A percentile compares a stretch with the other conserved stretches of the same genome.
These are phyloP conservation scores for Amylostereum chailletii DNA, from an alignment of 1,284 basidiomycete species.

Conservation along the genomic window DNA sequence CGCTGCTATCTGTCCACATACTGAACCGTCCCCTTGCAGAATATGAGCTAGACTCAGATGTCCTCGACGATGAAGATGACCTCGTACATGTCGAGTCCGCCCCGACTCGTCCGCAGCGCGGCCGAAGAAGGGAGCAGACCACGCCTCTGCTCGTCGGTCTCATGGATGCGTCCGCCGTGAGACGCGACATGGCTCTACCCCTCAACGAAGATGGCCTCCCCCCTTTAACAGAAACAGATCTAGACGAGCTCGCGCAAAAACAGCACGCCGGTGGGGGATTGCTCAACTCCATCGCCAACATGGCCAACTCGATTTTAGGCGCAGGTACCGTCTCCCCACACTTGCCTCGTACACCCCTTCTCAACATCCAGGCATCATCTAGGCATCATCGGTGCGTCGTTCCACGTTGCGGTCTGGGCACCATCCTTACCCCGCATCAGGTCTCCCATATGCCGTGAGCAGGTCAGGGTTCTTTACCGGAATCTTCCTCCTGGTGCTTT, in stretches of 20 bases:
- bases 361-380: background rate
- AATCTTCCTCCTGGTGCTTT: slow-evolving; percentile 67
- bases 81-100: slow-evolving; percentile 28
- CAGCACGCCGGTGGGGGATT: slow-evolving; percentile 69
- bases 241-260: slow-evolving; percentile 62
- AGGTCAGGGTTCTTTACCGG: slow-evolving; percentile 92
- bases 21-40: slow-evolving; percentile 30
- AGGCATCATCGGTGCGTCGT: slow-evolving; percentile 76
- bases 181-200: slow-evolving; percentile 44
- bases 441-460: slow-evolving; percentile 84
- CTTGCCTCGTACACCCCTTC: slow-evolving; percentile 3
- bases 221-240: slow-evolving; percentile 37
- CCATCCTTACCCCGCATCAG: slow-evolving; percentile 27
- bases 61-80: slow-evolving; percentile 50
- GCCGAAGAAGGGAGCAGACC: slow-evolving; percentile 38
- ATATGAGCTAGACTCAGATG: slow-evolving; percentile 71
- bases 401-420: slow-evolving; percentile 1
- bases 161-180: slow-evolving; percentile 50
- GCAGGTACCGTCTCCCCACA: slow-evolving; percentile 50
- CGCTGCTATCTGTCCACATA: background rate
- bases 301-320: slow-evolving; percentile 96
- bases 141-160: slow-evolving; percentile 75
- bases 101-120: slow-evolving; percentile 21
- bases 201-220: slow-evolving; percentile 33
- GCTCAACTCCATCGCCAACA: slow-evolving; percentile 82